Conservation (phyloP, 2,329 filamentous ascomycete genomes). For the Penicillium frequentans region DNA sequence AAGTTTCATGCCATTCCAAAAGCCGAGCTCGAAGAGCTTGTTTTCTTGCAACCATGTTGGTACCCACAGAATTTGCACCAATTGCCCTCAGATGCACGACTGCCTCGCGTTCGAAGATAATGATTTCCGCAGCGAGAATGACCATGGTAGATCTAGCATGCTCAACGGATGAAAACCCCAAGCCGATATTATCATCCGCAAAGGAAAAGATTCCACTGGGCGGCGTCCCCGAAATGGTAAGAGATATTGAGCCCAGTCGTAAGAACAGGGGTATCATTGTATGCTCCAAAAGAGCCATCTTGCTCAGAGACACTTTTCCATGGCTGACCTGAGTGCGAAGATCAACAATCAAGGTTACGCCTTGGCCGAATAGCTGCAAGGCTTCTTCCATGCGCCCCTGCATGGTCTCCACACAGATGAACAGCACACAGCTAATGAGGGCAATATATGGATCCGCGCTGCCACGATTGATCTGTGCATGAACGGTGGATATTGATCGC, state of each 20-base stretch:
- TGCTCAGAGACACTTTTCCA: constrained; percentile 8
- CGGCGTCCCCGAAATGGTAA: not conserved
- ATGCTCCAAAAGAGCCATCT: constrained; percentile 19
- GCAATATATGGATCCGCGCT: constrained; percentile 21
- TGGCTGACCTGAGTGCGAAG: constrained; percentile 13
- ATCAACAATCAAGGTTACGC: constrained; percentile 20
- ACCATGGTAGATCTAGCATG: constrained; percentile 11
- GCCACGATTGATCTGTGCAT: constrained; percentile 23
- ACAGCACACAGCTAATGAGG: constrained; percentile 28
- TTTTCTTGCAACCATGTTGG: constrained; percentile 4
- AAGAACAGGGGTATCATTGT: constrained; percentile 28
- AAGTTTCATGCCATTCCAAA: constrained; percentile 8
- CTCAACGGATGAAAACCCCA: constrained; percentile 5
- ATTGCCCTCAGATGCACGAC: constrained; percentile 1
- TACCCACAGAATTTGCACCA: not conserved
- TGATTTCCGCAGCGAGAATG: constrained; percentile 7
- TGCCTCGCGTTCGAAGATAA: constrained; percentile 19
- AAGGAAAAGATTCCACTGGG: constrained; percentile 9
- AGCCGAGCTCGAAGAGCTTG: constrained; percentile 3
- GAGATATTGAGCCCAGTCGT: constrained; percentile 22
- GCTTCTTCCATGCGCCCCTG: constrained; percentile 23
- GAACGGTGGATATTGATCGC: constrained; percentile 26
- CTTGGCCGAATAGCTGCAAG: constrained; percentile 25
- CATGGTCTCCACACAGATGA: constrained; percentile 30
- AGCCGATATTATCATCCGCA: not conserved